These are phyloP conservation scores for Lactarius vividus DNA, from an alignment of 768 basidiomycete genomes.

Conservation along the genomic window DNA sequence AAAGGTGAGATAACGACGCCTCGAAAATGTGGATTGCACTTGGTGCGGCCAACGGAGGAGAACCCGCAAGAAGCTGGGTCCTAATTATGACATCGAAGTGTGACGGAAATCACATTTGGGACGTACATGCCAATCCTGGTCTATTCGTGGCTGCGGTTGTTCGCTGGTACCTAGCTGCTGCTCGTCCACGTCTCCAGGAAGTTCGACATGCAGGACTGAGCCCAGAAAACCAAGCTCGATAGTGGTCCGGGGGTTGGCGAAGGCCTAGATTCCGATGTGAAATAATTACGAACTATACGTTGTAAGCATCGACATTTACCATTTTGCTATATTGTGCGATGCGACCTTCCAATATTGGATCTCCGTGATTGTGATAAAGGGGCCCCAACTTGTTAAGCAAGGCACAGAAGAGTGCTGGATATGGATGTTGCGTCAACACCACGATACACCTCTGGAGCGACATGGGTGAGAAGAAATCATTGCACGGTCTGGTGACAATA, in stretches of 20 bases:
- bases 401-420: conserved; percentile 76
- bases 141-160: conserved; percentile 16
- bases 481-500: conserved; percentile 31
- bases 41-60: conserved; percentile 50
- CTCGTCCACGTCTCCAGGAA: conserved; percentile 66
- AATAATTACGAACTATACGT: conserved; percentile 16
- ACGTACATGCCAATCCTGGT: conserved; percentile 26
- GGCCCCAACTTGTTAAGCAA: conserved; percentile 71
- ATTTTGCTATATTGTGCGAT: conserved; percentile 80
- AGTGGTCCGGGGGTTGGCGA: conserved; percentile 60
- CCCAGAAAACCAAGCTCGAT: conserved; percentile 85
- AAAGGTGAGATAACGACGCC: conserved; percentile 60
- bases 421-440: conserved; percentile 74
- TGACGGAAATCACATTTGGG: not conserved
- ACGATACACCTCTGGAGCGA: conserved; percentile 68
- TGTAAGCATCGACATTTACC: conserved; percentile 47
- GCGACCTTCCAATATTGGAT: conserved; percentile 82
- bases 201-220: conserved; percentile 64
- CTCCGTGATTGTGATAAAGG: conserved; percentile 66
- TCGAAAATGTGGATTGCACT: conserved; percentile 62
- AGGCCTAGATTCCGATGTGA: conserved; percentile 60
- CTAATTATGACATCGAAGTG: not conserved
- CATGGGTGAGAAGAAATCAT: conserved; percentile 21
- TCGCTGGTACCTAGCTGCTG: conserved; percentile 66
- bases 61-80: conserved; percentile 63